Evolutionary conservation across 2,329 filamentous ascomycete species (phyloP).

Genomic region (Penicillium sp.): DNA sequence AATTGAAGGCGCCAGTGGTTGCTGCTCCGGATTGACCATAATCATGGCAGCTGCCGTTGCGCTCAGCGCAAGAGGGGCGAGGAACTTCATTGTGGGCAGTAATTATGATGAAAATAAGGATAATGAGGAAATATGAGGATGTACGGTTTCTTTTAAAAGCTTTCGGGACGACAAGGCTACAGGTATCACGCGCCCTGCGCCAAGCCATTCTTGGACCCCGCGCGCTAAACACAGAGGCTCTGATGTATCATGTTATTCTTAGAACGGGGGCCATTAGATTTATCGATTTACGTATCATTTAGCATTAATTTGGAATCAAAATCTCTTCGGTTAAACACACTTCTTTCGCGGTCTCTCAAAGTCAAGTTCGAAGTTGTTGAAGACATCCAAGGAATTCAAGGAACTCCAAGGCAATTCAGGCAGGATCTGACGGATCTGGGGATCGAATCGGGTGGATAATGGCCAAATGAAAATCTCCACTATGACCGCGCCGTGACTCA

Average conservation of each 20-base stretch:
- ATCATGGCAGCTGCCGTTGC: slow-evolving; percentile 37
- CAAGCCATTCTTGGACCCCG: slow-evolving; percentile 26
- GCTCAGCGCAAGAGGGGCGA: slow-evolving; percentile 34
- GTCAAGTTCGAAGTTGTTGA: not conserved
- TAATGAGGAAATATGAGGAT: not conserved
- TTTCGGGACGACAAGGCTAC: slow-evolving; percentile 6
- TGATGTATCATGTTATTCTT: slow-evolving; percentile 3
- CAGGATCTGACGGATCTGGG: not conserved
- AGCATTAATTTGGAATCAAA: not conserved
- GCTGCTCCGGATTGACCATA: slow-evolving; percentile 34
- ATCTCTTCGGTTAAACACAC: not conserved
- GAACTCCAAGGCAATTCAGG: not conserved
- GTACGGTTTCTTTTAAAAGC: slow-evolving; percentile 13
- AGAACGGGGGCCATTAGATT: not conserved
- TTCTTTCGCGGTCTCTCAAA: not conserved
- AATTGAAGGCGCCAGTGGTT: slow-evolving; percentile 26
- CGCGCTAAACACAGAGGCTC: slow-evolving; percentile 16
- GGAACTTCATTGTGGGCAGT: slow-evolving; percentile 38
- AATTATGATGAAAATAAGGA: slow-evolving; percentile 4
- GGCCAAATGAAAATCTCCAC: slow-evolving; percentile 8
- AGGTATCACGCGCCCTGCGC: slow-evolving; percentile 21
- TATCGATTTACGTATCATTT: not conserved
- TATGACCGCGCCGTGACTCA: slow-evolving; percentile 18
- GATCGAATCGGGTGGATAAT: slow-evolving; percentile 8
- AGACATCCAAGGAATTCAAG: not conserved